These are phyloP conservation scores for Cutaneotrichosporon spelunceum DNA, from an alignment of 1,284 basidiomycete species.

Conservation along the genomic window DNA sequence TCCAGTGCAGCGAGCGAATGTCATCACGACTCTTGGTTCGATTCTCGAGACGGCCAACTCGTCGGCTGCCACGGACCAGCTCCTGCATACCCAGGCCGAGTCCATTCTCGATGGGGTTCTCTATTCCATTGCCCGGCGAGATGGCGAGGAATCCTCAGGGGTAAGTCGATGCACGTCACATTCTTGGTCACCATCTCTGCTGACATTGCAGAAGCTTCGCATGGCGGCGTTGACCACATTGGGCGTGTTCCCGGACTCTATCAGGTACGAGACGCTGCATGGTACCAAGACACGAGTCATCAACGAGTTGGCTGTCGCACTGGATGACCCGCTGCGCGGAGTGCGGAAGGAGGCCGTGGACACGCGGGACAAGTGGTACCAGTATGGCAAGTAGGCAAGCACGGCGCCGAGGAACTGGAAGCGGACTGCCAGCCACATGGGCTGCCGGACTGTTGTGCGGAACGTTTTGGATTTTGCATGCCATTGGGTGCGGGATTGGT, in stretches of 20 bases:
- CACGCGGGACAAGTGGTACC: conserved; percentile 59
- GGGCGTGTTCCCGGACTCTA: conserved; percentile 64
- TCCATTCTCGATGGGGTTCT: conserved; percentile 70
- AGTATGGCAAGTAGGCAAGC: not conserved
- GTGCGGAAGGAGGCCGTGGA: conserved; percentile 85
- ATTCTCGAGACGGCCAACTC: conserved; percentile 63
- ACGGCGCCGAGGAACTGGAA: too few species aligned
- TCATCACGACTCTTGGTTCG: conserved; percentile 73
- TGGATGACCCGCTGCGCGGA: conserved; percentile 78
- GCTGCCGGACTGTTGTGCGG: too few species aligned
- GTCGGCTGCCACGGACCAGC: conserved; percentile 44
- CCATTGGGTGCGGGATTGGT: not conserved
- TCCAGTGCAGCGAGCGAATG: conserved; percentile 67
- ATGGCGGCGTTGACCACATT: conserved; percentile 72
- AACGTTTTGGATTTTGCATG: not conserved
- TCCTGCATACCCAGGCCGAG: conserved; percentile 66
- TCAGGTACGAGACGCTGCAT: conserved; percentile 75
- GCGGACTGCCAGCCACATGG: too few species aligned
- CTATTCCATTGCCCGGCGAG: conserved; percentile 54
- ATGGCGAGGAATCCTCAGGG: conserved; percentile 31
- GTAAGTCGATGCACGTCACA: conserved; percentile 24
- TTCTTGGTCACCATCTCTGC: not conserved
- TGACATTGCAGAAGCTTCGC: conserved; percentile 55
- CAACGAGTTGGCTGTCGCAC: conserved; percentile 64
- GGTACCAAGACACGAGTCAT: conserved; percentile 69